Evolutionary conservation across 1,284 basidiomycete genomes (phyloP).

Genomic region (Schizophyllum commune): DNA sequence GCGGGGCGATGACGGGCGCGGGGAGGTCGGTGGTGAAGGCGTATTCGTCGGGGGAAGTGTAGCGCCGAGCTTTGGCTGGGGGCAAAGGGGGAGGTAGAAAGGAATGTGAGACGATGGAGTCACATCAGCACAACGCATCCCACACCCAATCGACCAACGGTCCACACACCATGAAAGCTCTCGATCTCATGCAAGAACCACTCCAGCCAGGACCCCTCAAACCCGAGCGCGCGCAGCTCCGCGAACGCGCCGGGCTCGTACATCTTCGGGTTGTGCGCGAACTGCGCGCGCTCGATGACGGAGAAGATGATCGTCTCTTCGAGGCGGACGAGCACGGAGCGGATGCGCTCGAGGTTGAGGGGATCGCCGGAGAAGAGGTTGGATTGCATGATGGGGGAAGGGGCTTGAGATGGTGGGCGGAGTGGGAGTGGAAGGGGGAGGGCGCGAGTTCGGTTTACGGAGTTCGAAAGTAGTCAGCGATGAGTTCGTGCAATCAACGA

Average conservation of each 20-base stretch:
- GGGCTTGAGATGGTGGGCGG: too few relatives aligned
- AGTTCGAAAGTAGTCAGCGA: too few relatives aligned
- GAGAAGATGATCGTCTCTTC: slow-evolving; percentile 99
- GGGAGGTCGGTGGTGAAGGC: slow-evolving; percentile 89
- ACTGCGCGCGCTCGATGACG: slow-evolving; percentile 95
- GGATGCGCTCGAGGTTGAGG: slow-evolving; percentile 79
- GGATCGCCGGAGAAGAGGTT: slow-evolving; percentile 61
- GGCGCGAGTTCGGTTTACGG: too few relatives aligned
- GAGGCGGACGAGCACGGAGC: slow-evolving; percentile 80
- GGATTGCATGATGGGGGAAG: not conserved
- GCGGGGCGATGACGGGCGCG: slow-evolving; percentile 71
- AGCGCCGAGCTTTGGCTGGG: slow-evolving; percentile 86
- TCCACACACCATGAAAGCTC: slow-evolving; percentile 89
- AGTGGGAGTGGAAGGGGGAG: too few relatives aligned
- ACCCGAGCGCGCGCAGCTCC: slow-evolving; percentile 65
- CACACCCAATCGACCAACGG: not conserved
- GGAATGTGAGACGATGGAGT: slow-evolving; percentile 6
- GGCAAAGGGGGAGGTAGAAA: not conserved
- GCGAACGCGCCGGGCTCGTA: slow-evolving; percentile 79
- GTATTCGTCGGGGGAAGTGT: slow-evolving; percentile 96
- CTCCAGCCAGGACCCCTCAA: slow-evolving; percentile 86
- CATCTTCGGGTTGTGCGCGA: slow-evolving; percentile 88
- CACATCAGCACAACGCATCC: not conserved
- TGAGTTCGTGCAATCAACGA: too few relatives aligned
- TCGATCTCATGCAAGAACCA: slow-evolving; percentile 98